A percentile compares a stretch with the other conserved stretches of the same genome.
phyloP scores from a whole-genome alignment of 2,329 filamentous ascomycete species.

The Monosporascus sp. region DNA sequence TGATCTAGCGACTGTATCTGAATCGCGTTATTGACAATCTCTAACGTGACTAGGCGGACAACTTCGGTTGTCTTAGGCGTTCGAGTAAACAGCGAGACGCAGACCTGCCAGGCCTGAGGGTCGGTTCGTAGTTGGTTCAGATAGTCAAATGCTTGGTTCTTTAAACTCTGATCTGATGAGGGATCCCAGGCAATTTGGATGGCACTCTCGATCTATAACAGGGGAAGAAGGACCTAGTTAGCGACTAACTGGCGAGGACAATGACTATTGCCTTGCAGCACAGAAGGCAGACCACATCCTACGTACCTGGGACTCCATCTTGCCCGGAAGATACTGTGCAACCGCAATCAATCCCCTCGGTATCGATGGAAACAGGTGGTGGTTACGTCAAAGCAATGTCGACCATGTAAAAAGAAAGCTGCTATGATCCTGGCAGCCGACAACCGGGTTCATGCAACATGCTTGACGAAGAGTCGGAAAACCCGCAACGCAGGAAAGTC shows the following conservation, averaged over 20 bases:
- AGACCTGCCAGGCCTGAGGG: constrained; percentile 84
- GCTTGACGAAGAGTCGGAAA: constrained; percentile 26
- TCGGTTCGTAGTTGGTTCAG: constrained; percentile 73
- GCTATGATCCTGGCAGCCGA: constrained; percentile 40
- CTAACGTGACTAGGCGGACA: constrained; percentile 81
- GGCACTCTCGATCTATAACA: constrained; percentile 76
- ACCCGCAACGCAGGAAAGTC: constrained; percentile 2
- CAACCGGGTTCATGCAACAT: constrained; percentile 35
- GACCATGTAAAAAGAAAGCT: constrained; percentile 17
- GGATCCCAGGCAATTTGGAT: constrained; percentile 92
- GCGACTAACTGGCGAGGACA: not conserved
- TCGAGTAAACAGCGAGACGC: constrained; percentile 78
- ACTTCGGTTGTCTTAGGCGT: constrained; percentile 72
- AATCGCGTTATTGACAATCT: constrained; percentile 88
- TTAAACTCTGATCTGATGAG: constrained; percentile 66
- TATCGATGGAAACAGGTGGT: constrained; percentile 2
- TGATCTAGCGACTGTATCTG: constrained; percentile 72
- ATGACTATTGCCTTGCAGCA: not conserved
- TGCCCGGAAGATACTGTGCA: constrained; percentile 7
- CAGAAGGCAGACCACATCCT: constrained; percentile 1
- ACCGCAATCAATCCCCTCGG: not conserved
- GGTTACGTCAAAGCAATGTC: constrained; percentile 3
- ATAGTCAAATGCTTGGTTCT: constrained; percentile 78
- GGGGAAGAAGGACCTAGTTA: constrained; percentile 9
- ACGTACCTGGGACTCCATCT: constrained; percentile 2